A percentile compares a stretch with the other conserved stretches of the same genome.
phyloP scores from a whole-genome alignment of 306 rosid species.

The Elaeagnus macrophylla region DNA sequence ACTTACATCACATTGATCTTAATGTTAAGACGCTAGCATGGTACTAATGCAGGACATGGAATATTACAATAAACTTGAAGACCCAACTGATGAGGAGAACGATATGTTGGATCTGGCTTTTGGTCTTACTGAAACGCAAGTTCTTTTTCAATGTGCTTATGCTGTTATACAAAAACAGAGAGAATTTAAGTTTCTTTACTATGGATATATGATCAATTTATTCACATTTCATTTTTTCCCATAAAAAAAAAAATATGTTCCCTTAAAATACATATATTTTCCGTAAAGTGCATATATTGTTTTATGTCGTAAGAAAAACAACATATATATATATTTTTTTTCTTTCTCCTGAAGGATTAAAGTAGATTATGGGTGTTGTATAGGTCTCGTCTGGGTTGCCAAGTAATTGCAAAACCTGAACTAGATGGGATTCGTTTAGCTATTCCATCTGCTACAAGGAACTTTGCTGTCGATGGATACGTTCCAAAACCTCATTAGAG shows the following conservation, averaged over 20 bases:
- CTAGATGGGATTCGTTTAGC: slow-evolving; percentile 85
- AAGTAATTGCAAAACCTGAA: slow-evolving; percentile 77
- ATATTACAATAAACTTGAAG: slow-evolving; percentile 77
- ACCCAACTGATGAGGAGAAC: slow-evolving; percentile 90
- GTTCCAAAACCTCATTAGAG: slow-evolving; percentile 78
- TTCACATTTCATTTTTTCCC: too few species aligned
- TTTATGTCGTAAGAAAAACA: too few species aligned
- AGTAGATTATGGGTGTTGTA: too few species aligned
- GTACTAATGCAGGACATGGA: slow-evolving; percentile 53
- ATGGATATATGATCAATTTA: too few species aligned
- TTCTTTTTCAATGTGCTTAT: slow-evolving; percentile 1
- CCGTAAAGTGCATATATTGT: too few species aligned
- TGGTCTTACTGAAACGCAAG: slow-evolving; percentile 78
- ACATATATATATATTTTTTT: too few species aligned
- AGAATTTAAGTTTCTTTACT: slow-evolving; percentile 13
- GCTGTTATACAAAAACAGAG: neutral
- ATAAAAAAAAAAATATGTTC: too few species aligned
- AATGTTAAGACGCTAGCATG: slow-evolving; percentile 7
- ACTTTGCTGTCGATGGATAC: slow-evolving; percentile 86
- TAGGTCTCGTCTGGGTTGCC: slow-evolving; percentile 97
- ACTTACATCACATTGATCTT: neutral
- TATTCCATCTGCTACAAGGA: slow-evolving; percentile 75
- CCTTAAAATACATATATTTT: too few species aligned
- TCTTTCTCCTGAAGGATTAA: too few species aligned
- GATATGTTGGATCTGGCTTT: slow-evolving; percentile 97